Base-by-base conservation (phyloP, 2,329 filamentous ascomycete species). In the Pseudovirgaria hyperparasitica region DNA sequence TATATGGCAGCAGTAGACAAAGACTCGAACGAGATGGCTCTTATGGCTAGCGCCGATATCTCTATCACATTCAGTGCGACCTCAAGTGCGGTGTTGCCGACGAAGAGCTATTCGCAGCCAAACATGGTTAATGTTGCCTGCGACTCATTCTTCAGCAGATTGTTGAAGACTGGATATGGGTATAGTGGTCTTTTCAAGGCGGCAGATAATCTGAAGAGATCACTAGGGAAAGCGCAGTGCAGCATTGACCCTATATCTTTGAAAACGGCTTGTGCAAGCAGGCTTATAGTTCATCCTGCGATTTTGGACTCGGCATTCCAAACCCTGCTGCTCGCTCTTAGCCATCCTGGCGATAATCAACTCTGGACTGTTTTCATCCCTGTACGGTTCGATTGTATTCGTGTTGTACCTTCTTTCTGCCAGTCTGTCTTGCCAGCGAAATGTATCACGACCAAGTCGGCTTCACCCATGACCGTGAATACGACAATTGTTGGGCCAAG, bases 271-370 rank as follows among this genome's bases (percentile, higher is more conserved):
- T 23, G 25, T 23, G 18, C 19, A 15, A 16, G 16, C 16, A 16
- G 26, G 9, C 60, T 44, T 62, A 19, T 40, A 3, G 23, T 50
- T 6, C 47, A 55, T 28, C 52, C 52, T 2, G 40, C 35, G 1
- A 22, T 33, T 9, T 31, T 54, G 2, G 52, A 56, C 22, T 39
- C 36, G 10, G 43, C 44, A 2, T 35, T 56, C 9, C 52, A 56
- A 26, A 34, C 41, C 1, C 31, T 45, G n/a, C 22, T 52, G 12
- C 35, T 42, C 3, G 51, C 53, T 2, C 37, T 38, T 22, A 37
- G 35, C 12, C 43, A 40, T 15, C 52, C 52, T 2, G 32, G 34
- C 8, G 48, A 53, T 33, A 42, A 36, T 8, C 26, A 38, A 12
- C 26, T 52, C 19, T 34, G 44, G 25, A 20, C 38, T 15, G 23